These are phyloP conservation scores for Agrocybe chaxingu DNA, from an alignment of 768 basidiomycete genomes.

Conservation along the genomic window DNA sequence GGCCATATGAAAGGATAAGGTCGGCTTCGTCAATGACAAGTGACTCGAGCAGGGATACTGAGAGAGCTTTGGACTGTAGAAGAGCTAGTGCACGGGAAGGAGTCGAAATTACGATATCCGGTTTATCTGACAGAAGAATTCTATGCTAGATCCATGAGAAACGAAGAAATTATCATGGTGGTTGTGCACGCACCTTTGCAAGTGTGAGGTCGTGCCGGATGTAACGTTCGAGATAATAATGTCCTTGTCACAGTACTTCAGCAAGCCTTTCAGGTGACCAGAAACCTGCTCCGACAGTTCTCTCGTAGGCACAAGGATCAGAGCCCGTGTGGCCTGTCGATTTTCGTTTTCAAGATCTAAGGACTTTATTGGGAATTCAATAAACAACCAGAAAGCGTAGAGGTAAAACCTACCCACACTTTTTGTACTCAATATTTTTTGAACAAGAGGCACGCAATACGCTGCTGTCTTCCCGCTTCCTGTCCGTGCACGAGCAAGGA, in stretches of 20 bases:
- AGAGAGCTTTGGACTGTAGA: slow-evolving; percentile 46
- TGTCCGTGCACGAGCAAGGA: slow-evolving; percentile 91
- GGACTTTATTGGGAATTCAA: slow-evolving; percentile 24
- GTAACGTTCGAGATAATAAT: slow-evolving; percentile 75
- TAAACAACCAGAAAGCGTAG: not conserved
- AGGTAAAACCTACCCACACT: slow-evolving; percentile 48
- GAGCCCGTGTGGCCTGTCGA: slow-evolving; percentile 62
- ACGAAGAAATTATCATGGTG: not conserved
- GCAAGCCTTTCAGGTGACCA: slow-evolving; percentile 57
- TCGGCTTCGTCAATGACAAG: slow-evolving; percentile 98
- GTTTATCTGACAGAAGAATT: slow-evolving; percentile 36
- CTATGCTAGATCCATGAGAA: slow-evolving; percentile 16
- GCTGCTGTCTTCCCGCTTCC: slow-evolving; percentile 98
- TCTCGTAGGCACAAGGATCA: slow-evolving; percentile 86
- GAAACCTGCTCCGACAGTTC: slow-evolving; percentile 93
- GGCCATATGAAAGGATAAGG: slow-evolving; percentile 93
- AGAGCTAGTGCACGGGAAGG: slow-evolving; percentile 33
- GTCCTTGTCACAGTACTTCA: slow-evolving; percentile 78
- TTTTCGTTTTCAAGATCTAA: slow-evolving; percentile 35
- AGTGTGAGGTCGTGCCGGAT: slow-evolving; percentile 62
- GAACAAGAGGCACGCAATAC: slow-evolving; percentile 87
- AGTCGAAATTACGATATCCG: slow-evolving; percentile 37
- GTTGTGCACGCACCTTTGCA: slow-evolving; percentile 57
- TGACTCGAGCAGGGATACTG: slow-evolving; percentile 66
- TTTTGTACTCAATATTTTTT: slow-evolving; percentile 84